These are phyloP conservation scores for Ceratocystis variospora DNA, from an alignment of 2,329 filamentous ascomycete species.

Conservation along the genomic window DNA sequence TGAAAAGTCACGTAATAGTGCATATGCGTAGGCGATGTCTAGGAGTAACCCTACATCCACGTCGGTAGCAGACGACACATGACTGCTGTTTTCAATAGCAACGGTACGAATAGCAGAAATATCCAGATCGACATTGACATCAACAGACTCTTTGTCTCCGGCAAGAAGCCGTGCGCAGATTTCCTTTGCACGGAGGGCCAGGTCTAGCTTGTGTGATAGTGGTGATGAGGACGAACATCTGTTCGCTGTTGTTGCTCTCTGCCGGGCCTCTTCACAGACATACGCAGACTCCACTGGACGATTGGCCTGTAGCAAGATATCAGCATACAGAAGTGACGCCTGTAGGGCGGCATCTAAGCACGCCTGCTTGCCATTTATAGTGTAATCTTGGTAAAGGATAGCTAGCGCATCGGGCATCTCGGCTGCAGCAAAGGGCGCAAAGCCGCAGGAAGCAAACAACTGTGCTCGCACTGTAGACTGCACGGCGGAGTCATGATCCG, in stretches of 20 bases:
- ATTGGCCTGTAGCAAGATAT: not conserved
- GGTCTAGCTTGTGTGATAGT: not conserved
- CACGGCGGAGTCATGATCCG: not conserved
- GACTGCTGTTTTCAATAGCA: not conserved
- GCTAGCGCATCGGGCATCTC: not conserved
- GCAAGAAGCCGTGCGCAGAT: not conserved
- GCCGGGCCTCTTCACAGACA: not conserved
- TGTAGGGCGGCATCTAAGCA: not conserved
- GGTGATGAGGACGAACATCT: not conserved
- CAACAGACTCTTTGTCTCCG: not conserved
- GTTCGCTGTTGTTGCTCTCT: not conserved
- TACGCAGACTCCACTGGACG: not conserved
- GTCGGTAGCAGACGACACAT: not conserved
- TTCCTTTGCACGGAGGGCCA: not conserved
- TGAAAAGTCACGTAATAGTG: not conserved
- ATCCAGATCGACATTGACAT: not conserved
- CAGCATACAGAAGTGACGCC: not conserved
- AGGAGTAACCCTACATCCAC: not conserved
- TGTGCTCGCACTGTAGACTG: not conserved
- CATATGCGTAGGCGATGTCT: conserved; percentile 1
- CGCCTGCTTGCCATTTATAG: not conserved
- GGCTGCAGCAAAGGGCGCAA: not conserved
- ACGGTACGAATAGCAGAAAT: not conserved
- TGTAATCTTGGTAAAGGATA: not conserved
- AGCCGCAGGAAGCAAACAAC: not conserved